These are phyloP conservation scores for Candida stauntonica DNA, from an alignment of 805 yeast genomes.

Conservation along the genomic window DNA sequence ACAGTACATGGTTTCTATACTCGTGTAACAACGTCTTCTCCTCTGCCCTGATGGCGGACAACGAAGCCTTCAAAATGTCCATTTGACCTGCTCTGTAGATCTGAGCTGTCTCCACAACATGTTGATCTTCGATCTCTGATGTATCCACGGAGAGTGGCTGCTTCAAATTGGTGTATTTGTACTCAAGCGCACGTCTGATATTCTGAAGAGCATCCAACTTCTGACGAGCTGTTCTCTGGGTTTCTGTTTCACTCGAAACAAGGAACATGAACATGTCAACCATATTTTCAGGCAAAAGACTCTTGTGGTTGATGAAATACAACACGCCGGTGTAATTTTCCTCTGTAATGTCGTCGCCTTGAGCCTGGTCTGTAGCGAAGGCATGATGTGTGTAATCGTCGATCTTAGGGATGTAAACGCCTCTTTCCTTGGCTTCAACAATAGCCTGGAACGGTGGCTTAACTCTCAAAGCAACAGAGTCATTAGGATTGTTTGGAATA, in stretches of 20 bases:
- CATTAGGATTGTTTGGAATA: slow-evolving; percentile 48
- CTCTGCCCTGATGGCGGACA: slow-evolving; percentile 39
- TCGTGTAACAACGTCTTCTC: slow-evolving; percentile 48
- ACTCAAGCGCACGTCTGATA: slow-evolving; percentile 49
- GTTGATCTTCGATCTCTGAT: slow-evolving; percentile 15
- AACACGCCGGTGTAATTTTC: slow-evolving; percentile 29
- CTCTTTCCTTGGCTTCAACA: slow-evolving; percentile 31
- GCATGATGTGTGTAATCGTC: slow-evolving; percentile 40
- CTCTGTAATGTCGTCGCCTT: slow-evolving; percentile 8
- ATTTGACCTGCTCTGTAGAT: slow-evolving; percentile 49
- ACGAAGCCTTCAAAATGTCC: slow-evolving; percentile 38
- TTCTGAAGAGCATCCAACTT: slow-evolving; percentile 54
- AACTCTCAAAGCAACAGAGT: slow-evolving; percentile 58
- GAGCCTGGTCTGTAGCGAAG: slow-evolving; percentile 23
- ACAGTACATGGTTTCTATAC: slow-evolving; percentile 39
- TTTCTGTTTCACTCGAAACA: slow-evolving; percentile 33
- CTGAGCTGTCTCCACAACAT: slow-evolving; percentile 30
- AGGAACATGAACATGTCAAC: slow-evolving; percentile 30
- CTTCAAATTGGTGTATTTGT: slow-evolving; percentile 35
- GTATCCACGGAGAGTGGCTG: slow-evolving; percentile 3
- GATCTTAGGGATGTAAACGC: slow-evolving; percentile 34
- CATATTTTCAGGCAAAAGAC: slow-evolving; percentile 22
- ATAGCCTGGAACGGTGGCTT: slow-evolving; percentile 35
- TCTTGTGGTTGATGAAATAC: slow-evolving; percentile 29
- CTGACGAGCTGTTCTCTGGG: slow-evolving; percentile 42